Base-by-base conservation (phyloP, 1,139 yeast species). In the Hyphopichia pseudoburtonii region DNA sequence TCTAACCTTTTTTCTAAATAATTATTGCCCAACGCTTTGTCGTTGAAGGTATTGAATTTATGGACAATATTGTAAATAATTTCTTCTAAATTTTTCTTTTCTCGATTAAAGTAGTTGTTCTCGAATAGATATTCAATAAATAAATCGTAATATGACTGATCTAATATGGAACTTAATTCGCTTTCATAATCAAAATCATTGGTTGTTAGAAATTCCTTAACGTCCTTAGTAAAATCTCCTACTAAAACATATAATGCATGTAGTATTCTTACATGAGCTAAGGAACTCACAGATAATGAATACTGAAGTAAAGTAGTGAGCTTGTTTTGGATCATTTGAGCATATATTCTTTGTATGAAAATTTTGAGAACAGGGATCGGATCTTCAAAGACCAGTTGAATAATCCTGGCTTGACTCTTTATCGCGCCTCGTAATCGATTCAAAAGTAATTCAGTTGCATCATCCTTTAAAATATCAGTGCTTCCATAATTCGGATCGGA, bases 221-320 rank as follows among this genome's bases (percentile, higher is more conserved):
- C 66, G 40, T 79, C 80, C 42, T 77, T 77, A 1, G 86, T 81
- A 50, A 85, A 76, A 30, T 74, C 78, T n/a, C 80, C 78, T 3
- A 86, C 68, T 32, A 78, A 62, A 0, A 76, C 72, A 53, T 80
- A 84, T 19, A 86, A 66, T 2, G 81, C 69, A 59, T 87, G 89
- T 28, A 92, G 63, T 1, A 85, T 73, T 50, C 97, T 74, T 6
- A 89, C 80, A 56, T 86, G 90, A 0, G 96, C 89, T 40, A 92
- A 64, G 2, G 80, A 70, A 18, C 88, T 78, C 7, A 78, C 68
- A 1, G 83, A 72, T 38, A 80, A 75, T 0, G 96, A 85, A 40
- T 75, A 76, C 39, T 74, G 80, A 32, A 90, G 63, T 30, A 86
- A 65, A 2, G 77, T 65, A 42, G 82, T 82, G 15, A 88, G 72